These are phyloP conservation scores for Suillus cothurnatus DNA, from an alignment of 768 basidiomycete species.

Conservation along the genomic window DNA sequence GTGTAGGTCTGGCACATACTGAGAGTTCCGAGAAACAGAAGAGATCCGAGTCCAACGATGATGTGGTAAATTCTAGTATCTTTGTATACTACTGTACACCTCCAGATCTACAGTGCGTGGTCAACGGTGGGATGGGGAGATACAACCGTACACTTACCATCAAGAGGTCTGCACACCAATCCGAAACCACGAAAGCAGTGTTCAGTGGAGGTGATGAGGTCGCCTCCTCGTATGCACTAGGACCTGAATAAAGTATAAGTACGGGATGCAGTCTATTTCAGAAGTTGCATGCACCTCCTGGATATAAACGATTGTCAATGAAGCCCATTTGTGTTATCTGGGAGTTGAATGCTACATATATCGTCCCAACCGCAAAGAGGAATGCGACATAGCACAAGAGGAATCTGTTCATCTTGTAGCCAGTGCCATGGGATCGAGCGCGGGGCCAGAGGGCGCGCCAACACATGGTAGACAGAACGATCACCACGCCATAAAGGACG, in stretches of 20 bases:
- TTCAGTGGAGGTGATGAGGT: slow-evolving; percentile 28
- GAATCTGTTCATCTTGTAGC: slow-evolving; percentile 24
- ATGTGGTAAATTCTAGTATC: slow-evolving; percentile 24
- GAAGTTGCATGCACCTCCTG: slow-evolving; percentile 25
- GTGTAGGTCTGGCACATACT: slow-evolving; percentile 14
- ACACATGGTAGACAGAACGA: slow-evolving; percentile 30
- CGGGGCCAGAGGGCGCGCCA: slow-evolving; percentile 28
- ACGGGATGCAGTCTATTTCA: too few species aligned
- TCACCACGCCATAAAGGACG: slow-evolving; percentile 29
- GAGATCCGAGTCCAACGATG: slow-evolving; percentile 18
- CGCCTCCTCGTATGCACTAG: slow-evolving; percentile 26
- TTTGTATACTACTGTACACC: slow-evolving; percentile 34
- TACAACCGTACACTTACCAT: slow-evolving; percentile 24
- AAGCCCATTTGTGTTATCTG: slow-evolving; percentile 32
- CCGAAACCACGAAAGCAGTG: slow-evolving; percentile 30
- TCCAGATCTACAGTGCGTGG: slow-evolving; percentile 27
- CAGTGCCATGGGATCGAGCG: slow-evolving; percentile 15
- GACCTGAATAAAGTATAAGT: slow-evolving; percentile 18
- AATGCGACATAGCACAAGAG: slow-evolving; percentile 33
- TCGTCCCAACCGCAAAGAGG: slow-evolving; percentile 30
- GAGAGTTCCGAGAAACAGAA: slow-evolving; percentile 29
- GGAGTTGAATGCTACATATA: slow-evolving; percentile 27
- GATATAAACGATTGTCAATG: slow-evolving; percentile 33
- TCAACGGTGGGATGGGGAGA: background rate
- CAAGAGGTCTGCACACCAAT: slow-evolving; percentile 33